These are phyloP conservation scores for Taiozyma onychis DNA, from an alignment of 1,139 yeast species.

Conservation along the genomic window DNA sequence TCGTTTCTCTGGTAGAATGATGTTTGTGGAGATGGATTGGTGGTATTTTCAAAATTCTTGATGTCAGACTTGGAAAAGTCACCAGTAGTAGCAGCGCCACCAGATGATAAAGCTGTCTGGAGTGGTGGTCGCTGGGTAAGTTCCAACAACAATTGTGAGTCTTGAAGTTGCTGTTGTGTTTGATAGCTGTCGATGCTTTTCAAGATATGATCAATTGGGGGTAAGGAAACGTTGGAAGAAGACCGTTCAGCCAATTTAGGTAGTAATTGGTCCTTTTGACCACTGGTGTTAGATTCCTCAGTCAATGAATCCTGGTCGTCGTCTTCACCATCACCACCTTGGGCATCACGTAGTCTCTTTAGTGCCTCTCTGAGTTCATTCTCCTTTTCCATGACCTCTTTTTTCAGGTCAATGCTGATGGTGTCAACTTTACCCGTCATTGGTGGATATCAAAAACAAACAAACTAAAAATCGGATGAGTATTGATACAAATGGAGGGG, in stretches of 20 bases:
- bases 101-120: not conserved
- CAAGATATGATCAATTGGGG: conserved; percentile 21
- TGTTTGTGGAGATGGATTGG: not conserved
- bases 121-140: conserved; percentile 12
- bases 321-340: not conserved
- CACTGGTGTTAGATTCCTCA: too few species aligned
- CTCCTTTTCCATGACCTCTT: not conserved
- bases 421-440: not conserved
- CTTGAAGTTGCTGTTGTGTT: conserved; percentile 22
- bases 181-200: conserved; percentile 23
- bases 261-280: not conserved
- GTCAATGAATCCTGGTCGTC: too few species aligned
- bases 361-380: not conserved
- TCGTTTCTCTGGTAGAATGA: not conserved
- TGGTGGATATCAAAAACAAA: too few species aligned
- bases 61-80: not conserved
- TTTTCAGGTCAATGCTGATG: not conserved
- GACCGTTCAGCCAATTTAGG: not conserved
- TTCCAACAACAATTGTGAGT: conserved; percentile 22
- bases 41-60: not conserved
- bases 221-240: conserved; percentile 11
- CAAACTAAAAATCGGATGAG: too few species aligned
- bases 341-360: not conserved
- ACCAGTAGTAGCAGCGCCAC: not conserved
- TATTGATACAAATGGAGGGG: too few species aligned